These are phyloP conservation scores for Fusarium illudens DNA, from an alignment of 2,329 filamentous ascomycete genomes.

Conservation along the genomic window DNA sequence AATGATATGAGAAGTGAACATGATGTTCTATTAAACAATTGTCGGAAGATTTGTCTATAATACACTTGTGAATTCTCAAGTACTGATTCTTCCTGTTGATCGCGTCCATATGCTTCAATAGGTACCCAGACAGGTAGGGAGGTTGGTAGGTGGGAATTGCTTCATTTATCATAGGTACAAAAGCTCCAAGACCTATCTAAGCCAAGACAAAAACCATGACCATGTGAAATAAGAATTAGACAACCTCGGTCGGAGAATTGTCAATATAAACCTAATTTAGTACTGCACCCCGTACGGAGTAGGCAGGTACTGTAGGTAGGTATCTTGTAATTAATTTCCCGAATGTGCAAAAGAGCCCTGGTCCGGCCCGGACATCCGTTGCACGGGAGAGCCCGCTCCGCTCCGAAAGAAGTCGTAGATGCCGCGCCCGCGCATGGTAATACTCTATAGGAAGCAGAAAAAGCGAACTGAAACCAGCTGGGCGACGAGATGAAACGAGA, in stretches of 20 bases:
- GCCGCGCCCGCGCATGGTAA: no score
- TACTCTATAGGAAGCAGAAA: background rate
- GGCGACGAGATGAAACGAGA: background rate
- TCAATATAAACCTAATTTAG: background rate
- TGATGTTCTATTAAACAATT: background rate
- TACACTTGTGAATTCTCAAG: no score
- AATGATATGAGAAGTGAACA: background rate
- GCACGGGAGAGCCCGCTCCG: background rate
- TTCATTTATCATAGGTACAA: background rate
- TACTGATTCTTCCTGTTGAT: no score
- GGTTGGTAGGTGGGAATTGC: background rate
- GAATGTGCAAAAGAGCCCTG: background rate
- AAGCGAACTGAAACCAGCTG: background rate
- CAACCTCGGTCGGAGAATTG: background rate
- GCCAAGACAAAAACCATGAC: background rate
- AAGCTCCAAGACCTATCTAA: background rate
- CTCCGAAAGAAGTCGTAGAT: background rate
- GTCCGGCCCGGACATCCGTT: background rate
- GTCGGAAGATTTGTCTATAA: no score
- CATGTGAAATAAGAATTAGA: background rate
- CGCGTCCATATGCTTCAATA: background rate
- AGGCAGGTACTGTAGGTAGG: no score
- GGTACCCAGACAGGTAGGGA: no score
- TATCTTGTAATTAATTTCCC: background rate
- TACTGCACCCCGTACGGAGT: background rate